Percentiles rank a stretch among this genome's conserved stretches.
Conservation (phyloP, 2,329 filamentous ascomycete genomes). For the Pseudogymnoascus sp. region DNA sequence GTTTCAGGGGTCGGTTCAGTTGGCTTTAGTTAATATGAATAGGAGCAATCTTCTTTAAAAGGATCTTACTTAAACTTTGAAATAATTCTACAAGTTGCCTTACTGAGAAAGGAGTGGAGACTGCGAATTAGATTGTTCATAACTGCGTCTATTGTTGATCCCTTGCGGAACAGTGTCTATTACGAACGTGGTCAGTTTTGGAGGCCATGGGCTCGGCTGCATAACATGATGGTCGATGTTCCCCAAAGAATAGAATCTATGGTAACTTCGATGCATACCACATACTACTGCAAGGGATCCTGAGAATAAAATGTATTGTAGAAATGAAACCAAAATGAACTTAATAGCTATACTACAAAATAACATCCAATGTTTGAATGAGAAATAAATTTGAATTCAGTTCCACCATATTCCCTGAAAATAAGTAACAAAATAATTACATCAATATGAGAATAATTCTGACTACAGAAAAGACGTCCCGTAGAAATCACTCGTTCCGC, state of each 20-base stretch:
- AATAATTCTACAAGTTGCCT: not conserved
- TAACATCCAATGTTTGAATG: not conserved
- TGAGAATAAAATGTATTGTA: not conserved
- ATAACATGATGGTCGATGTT: too few relatives aligned
- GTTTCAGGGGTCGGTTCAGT: not conserved
- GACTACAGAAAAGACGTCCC: too few relatives aligned
- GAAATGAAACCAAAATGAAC: too few relatives aligned
- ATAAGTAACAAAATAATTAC: too few relatives aligned
- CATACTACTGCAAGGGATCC: not conserved
- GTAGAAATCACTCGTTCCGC: too few relatives aligned
- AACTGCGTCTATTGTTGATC: not conserved
- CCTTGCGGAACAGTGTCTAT: not conserved
- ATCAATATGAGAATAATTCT: not conserved
- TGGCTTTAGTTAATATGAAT: not conserved
- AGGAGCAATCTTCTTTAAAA: not conserved
- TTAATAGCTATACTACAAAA: not conserved
- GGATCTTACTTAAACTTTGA: not conserved
- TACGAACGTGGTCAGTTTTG: not conserved
- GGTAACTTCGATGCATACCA: not conserved
- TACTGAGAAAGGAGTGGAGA: not conserved
- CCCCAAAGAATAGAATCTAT: not conserved
- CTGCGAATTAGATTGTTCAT: not conserved
- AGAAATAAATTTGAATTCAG: not conserved
- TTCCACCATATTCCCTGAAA: not conserved
- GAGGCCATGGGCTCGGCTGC: not conserved